A percentile compares a stretch with the other conserved stretches of the same genome.
phyloP scores from a whole-genome alignment of 441 rosid genomes.

The Mallotus japonicus region DNA sequence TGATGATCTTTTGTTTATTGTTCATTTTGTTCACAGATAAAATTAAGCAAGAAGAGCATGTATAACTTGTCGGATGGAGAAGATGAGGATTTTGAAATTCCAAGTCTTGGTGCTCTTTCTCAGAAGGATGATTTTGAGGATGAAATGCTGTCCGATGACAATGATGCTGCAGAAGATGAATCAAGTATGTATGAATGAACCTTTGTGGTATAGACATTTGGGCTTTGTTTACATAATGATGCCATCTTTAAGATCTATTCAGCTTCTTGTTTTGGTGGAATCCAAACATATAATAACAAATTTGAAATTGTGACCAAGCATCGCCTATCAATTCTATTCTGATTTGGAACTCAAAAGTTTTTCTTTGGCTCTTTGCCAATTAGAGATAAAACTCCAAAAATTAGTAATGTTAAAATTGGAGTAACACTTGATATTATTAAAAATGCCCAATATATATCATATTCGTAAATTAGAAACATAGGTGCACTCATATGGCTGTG shows the following conservation, averaged over 20 bases:
- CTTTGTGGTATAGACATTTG: not conserved
- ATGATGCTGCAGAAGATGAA: slow-evolving; percentile 42
- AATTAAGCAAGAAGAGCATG: slow-evolving; percentile 59
- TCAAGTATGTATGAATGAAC: slow-evolving; percentile 40
- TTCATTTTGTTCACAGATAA: slow-evolving; percentile 37
- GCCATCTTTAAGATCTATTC: no score
- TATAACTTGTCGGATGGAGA: slow-evolving; percentile 89
- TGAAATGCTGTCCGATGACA: slow-evolving; percentile 58
- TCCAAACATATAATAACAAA: no score
- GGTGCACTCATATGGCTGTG: no score
- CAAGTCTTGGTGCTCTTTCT: slow-evolving; percentile 41
- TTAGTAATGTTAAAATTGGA: no score
- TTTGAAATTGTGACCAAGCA: no score
- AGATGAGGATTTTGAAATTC: slow-evolving; percentile 56
- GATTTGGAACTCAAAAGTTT: no score
- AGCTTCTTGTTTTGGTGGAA: not conserved
- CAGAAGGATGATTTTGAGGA: slow-evolving; percentile 75
- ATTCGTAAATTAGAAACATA: no score
- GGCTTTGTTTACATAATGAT: not conserved
- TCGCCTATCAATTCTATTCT: no score
- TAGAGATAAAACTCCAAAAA: no score
- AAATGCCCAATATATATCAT: no score
- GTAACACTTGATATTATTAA: no score
- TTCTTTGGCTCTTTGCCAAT: no score
- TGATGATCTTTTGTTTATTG: slow-evolving; percentile 3